Percentiles rank a stretch among this genome's conserved stretches.
These are phyloP conservation scores for Fusarium lyarnte DNA, from an alignment of 2,329 filamentous ascomycete species.

Conservation along the genomic window DNA sequence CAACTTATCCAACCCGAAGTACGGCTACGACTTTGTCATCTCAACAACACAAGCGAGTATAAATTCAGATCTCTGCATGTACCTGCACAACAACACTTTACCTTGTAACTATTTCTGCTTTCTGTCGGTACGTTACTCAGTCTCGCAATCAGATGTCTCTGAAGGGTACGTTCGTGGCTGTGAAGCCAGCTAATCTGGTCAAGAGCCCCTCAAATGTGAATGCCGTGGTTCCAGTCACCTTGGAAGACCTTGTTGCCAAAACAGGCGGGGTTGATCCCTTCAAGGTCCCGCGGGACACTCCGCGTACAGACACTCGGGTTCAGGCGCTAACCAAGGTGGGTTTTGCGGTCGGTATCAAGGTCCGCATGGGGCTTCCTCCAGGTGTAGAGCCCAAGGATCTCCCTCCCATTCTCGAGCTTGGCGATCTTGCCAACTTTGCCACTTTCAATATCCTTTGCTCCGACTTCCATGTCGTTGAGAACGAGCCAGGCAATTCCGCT, in stretches of 20 bases:
- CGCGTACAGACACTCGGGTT: background rate
- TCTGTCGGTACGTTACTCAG: background rate
- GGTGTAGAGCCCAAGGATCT: background rate
- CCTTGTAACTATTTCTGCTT: background rate
- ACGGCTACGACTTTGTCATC: background rate
- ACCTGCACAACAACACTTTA: background rate
- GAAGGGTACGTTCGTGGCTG: rapidly evolving
- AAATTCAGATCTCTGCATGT: background rate
- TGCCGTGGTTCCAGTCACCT: background rate
- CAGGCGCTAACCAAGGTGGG: background rate
- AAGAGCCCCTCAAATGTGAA: background rate
- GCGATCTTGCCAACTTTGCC: background rate
- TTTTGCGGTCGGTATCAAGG: background rate
- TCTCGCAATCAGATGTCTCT: background rate
- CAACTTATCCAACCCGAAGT: background rate
- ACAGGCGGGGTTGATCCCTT: background rate
- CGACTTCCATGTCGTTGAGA: background rate
- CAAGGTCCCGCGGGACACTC: background rate
- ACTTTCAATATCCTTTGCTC: background rate
- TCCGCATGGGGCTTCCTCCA: background rate
- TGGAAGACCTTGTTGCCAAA: background rate
- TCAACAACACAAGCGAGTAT: background rate
- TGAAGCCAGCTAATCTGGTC: background rate
- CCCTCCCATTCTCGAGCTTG: background rate
- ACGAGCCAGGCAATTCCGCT: rapidly evolving